Conservation (phyloP, 352 stramenopile species). For the Globisporangium okanoganense region DNA sequence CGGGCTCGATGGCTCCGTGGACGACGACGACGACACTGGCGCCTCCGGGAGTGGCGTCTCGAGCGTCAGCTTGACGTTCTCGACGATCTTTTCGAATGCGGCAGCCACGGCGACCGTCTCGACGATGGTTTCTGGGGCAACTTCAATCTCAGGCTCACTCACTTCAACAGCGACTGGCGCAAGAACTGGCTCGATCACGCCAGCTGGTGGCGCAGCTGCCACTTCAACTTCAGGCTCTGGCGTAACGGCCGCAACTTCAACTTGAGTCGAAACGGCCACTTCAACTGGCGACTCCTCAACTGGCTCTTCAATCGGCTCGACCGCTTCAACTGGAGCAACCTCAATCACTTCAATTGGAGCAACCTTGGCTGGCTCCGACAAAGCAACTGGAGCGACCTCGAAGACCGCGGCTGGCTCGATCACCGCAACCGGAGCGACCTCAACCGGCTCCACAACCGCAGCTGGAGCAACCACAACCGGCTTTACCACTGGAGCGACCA, state of each 20-base stretch:
- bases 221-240: not conserved
- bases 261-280: not conserved
- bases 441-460: too few species aligned
- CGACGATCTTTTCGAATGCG: constrained; percentile 18
- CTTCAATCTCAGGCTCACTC: not conserved
- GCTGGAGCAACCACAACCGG: too few species aligned
- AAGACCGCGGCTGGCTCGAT: too few species aligned
- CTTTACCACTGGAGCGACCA: too few species aligned
- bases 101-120: constrained; percentile 3
- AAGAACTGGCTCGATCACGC: too few species aligned
- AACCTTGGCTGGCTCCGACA: too few species aligned
- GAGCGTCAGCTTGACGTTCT: constrained; percentile 16
- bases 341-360: not conserved
- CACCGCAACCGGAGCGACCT: too few species aligned
- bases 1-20: constrained; percentile 6
- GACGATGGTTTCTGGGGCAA: not conserved
- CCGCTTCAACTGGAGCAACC: not conserved
- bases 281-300: not conserved
- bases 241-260: not conserved
- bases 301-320: not conserved
- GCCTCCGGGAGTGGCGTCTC: not conserved
- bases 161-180: not conserved
- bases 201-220: not conserved
- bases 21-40: not conserved
- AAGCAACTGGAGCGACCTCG: not conserved